Evolutionary conservation across 805 yeast genomes (phyloP), one percentile per base, ranked within the genome.

Genomic region (Vanderwaltozyma verrucispora): DNA sequence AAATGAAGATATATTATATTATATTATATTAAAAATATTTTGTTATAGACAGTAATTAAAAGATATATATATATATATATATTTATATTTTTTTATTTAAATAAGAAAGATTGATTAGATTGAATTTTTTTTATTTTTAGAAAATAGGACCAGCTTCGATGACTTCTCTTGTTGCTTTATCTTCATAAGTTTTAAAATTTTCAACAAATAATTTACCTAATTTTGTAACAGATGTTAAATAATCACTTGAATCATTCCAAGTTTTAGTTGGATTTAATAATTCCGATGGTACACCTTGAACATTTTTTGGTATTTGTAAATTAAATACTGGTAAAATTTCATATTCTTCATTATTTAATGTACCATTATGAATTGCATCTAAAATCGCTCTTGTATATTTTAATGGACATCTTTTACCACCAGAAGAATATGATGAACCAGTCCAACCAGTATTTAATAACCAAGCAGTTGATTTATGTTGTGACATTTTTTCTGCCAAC

Each of bases 361-460:
- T 78, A 47, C 97, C 98, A 49, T 86, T 75, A 68, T 89, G 97
- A 54, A 89, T 87, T 30, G 95, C 79, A 62, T 89, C 95, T 60
- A 89, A 71, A 47, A 89, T 88, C 41, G 95, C 94, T 71, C 98
- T 82, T 44, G 98, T 89, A 77, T 86, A 89, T 67, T 89, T 89
- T 66, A 89, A 76, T 42, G 97, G 89, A 69, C 97, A 89, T 70
- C 98, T 81, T 72, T 85, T 81, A 61, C 97, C 98, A 53, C 96
- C 97, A 62, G 77, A 74, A 39, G 85, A 71, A 49, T 84, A 94
- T 43, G 95, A 81, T 52, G 88, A 77, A 45, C 98, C 98, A 47
- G 88, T 85, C 98, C 98, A 89, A 46, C 98, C 98, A 49, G 98
- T 89, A 71, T 89, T 89, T 61, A 89, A 75, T 63, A 89, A 75